phyloP scores from a whole-genome alignment of 768 basidiomycete genomes.

The Leccinum olivaceopallidum region DNA sequence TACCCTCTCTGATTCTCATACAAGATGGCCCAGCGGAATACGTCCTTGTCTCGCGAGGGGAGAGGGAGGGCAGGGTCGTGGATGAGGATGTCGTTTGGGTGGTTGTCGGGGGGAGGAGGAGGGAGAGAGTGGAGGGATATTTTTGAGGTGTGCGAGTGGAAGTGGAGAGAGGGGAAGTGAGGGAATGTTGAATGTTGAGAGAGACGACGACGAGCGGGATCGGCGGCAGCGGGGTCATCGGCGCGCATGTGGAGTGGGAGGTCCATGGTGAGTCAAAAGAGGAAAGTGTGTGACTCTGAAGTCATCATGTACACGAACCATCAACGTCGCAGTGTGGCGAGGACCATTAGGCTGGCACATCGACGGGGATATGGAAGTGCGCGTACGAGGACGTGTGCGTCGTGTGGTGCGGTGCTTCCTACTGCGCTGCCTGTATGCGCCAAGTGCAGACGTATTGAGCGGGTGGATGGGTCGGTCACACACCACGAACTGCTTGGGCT shows the following conservation, averaged over 20 bases:
- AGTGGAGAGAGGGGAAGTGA: slow-evolving; percentile 34
- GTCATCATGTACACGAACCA: slow-evolving; percentile 14
- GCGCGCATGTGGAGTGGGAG: slow-evolving; percentile 41
- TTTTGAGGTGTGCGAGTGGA: slow-evolving; percentile 27
- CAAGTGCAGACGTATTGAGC: too few species aligned
- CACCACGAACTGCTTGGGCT: too few species aligned
- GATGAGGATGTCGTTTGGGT: slow-evolving; percentile 32
- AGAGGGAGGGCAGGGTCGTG: slow-evolving; percentile 25
- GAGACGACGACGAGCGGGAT: slow-evolving; percentile 50
- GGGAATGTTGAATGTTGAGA: slow-evolving; percentile 36
- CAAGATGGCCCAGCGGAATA: slow-evolving; percentile 74
- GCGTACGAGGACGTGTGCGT: slow-evolving; percentile 47
- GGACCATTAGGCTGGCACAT: slow-evolving; percentile 3
- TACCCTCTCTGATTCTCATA: slow-evolving; percentile 88
- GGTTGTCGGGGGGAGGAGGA: not conserved
- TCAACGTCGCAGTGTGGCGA: slow-evolving; percentile 9
- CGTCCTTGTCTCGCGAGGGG: slow-evolving; percentile 42
- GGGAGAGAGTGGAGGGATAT: not conserved
- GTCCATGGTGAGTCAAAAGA: slow-evolving; percentile 17
- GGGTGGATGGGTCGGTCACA: too few species aligned
- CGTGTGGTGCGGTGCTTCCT: slow-evolving; percentile 39
- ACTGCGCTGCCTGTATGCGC: too few species aligned
- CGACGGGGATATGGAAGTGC: slow-evolving; percentile 20
- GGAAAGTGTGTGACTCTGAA: not conserved
- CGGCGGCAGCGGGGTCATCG: slow-evolving; percentile 44